Percentiles rank a stretch among this genome's conserved stretches.
These are phyloP conservation scores for Colletotrichum limetticola DNA, from an alignment of 2,329 filamentous ascomycete species.

Conservation along the genomic window DNA sequence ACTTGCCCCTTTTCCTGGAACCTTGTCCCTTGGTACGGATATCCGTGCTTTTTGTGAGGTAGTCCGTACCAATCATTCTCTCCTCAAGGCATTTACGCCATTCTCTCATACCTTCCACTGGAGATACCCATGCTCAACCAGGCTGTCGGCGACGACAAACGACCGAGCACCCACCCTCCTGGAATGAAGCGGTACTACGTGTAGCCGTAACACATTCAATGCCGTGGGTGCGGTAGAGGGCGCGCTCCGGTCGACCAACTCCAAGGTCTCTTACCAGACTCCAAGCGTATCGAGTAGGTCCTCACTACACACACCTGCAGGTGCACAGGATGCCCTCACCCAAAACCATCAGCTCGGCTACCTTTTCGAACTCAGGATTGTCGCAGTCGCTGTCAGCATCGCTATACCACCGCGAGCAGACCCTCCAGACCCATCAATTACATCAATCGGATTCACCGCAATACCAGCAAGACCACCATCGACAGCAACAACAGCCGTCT, in stretches of 20 bases:
- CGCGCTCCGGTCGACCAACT: neutral
- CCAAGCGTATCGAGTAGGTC: neutral
- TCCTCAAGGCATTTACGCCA: neutral
- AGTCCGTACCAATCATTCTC: neutral
- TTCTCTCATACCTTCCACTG: neutral
- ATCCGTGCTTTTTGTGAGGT: too few species aligned
- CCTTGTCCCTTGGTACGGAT: too few species aligned
- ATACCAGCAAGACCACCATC: neutral
- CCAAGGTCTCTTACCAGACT: neutral
- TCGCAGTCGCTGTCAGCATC: neutral
- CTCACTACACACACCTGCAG: neutral
- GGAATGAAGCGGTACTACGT: neutral
- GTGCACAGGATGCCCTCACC: conserved; percentile 29
- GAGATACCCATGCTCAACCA: neutral
- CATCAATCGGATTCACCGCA: neutral
- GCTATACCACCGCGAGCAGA: neutral
- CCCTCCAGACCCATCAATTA: neutral
- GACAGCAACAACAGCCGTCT: neutral
- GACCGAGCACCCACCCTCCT: neutral
- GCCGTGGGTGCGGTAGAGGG: neutral
- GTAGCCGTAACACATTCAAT: neutral
- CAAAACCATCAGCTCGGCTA: neutral
- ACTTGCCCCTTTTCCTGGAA: too few species aligned
- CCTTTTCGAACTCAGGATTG: conserved; percentile 6
- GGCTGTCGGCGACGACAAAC: neutral